phyloP scores from a whole-genome alignment of 805 yeast species.

The Dipodascus albidus region DNA sequence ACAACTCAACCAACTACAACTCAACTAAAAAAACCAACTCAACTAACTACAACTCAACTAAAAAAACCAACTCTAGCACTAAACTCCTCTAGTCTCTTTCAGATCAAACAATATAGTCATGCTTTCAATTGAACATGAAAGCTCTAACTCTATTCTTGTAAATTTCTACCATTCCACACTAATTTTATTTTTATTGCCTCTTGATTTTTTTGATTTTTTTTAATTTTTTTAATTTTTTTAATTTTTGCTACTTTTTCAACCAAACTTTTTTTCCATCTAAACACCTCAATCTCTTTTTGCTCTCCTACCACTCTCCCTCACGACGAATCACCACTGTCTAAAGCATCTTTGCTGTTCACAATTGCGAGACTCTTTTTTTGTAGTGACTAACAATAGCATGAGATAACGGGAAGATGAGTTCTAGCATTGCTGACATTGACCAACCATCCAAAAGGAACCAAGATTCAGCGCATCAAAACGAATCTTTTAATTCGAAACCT shows the following conservation, averaged over 20 bases:
- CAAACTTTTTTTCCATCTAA: not conserved
- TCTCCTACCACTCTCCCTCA: not conserved
- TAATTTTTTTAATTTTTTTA: too few species aligned
- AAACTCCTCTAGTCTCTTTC: not conserved
- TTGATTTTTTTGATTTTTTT: too few species aligned
- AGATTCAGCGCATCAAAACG: not conserved
- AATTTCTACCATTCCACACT: not conserved
- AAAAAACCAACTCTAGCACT: not conserved
- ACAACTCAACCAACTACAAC: not conserved
- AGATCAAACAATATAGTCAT: too few species aligned
- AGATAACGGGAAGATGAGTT: not conserved
- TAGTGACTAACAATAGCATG: too few species aligned
- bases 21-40: too few species aligned
- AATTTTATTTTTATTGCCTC: not conserved
- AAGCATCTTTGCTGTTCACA: too few species aligned
- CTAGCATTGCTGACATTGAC: not conserved
- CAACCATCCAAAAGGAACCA: not conserved
- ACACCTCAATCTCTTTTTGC: slow-evolving; percentile 1
- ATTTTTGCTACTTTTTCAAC: not conserved
- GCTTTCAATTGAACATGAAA: too few species aligned
- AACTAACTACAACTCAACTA: not conserved
- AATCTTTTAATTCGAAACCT: not conserved
- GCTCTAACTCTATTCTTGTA: not conserved
- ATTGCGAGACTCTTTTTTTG: too few species aligned
- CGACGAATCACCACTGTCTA: too few species aligned